These are phyloP conservation scores for Anisodus tanguticus DNA, from an alignment of 257 asterid genomes.

Conservation along the genomic window DNA sequence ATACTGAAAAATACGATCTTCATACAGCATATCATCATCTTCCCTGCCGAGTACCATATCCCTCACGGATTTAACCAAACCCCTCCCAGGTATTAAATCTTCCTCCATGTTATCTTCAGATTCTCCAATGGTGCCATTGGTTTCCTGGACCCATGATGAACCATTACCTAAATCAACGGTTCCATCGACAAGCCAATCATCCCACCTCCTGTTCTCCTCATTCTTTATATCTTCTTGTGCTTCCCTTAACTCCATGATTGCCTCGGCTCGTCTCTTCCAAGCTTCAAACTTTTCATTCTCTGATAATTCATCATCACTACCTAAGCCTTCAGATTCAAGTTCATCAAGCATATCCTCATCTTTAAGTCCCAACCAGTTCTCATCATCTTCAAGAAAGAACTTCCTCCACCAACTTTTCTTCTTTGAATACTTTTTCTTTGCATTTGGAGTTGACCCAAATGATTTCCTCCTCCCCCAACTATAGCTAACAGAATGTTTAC, in stretches of 20 bases:
- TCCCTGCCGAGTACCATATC: conserved; percentile 73
- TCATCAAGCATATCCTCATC: conserved; percentile 72
- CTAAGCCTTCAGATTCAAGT: conserved; percentile 55
- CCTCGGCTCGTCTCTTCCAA: conserved; percentile 94
- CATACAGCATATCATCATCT: conserved; percentile 87
- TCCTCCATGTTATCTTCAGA: conserved; percentile 49
- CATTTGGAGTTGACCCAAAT: conserved; percentile 62
- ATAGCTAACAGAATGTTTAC: conserved; percentile 38
- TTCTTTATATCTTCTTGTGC: conserved; percentile 83
- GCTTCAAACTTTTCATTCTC: conserved; percentile 92
- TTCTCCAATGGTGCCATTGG: conserved; percentile 51
- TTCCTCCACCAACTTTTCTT: conserved; percentile 86
- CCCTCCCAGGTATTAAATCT: conserved; percentile 66
- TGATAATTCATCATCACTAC: conserved; percentile 52
- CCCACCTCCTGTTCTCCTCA: conserved; percentile 91
- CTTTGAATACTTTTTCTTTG: conserved; percentile 60
- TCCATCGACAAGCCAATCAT: conserved; percentile 86
- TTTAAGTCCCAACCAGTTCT: conserved; percentile 88
- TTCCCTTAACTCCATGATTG: conserved; percentile 87
- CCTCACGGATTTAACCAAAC: conserved; percentile 80
- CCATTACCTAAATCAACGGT: conserved; percentile 52
- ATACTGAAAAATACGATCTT: conserved; percentile 87
- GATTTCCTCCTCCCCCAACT: conserved; percentile 55
- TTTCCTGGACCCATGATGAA: conserved; percentile 60
- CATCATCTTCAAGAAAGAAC: conserved; percentile 79